Percentiles rank a stretch among this genome's conserved stretches.
phyloP scores from a whole-genome alignment of 1,284 basidiomycete species.

The Leccinum subfulvum region DNA sequence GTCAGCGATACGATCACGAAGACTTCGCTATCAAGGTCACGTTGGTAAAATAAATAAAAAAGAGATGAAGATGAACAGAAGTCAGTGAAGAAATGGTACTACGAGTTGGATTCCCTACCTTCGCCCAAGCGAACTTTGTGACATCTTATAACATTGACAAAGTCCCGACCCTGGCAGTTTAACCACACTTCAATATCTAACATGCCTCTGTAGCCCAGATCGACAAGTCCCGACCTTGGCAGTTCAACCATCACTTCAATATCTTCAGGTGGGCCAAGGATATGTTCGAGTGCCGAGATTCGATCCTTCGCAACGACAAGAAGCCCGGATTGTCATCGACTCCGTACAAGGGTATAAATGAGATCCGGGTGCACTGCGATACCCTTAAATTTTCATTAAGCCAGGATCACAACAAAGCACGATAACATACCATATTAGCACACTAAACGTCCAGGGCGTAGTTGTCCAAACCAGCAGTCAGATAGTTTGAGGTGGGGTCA shows the following conservation, averaged over 20 bases:
- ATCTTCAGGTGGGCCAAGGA: slow-evolving; percentile 46
- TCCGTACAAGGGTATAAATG: slow-evolving; percentile 63
- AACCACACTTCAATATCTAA: too few species aligned
- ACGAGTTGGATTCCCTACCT: too few species aligned
- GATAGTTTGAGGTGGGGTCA: too few species aligned
- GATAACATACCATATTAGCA: slow-evolving; percentile 80
- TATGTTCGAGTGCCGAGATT: slow-evolving; percentile 47
- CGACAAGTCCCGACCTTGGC: slow-evolving; percentile 63
- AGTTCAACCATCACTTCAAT: slow-evolving; percentile 49
- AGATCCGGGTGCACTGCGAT: slow-evolving; percentile 82
- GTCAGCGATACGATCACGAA: slow-evolving; percentile 80
- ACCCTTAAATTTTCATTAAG: slow-evolving; percentile 51
- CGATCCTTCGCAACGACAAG: slow-evolving; percentile 76
- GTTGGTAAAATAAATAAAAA: too few species aligned
- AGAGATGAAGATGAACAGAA: too few species aligned
- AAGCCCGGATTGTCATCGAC: slow-evolving; percentile 35
- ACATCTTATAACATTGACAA: too few species aligned
- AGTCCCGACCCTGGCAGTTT: too few species aligned
- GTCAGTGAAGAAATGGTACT: too few species aligned
- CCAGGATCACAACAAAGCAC: slow-evolving; percentile 4
- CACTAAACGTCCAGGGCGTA: slow-evolving; percentile 93
- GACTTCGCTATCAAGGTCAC: slow-evolving; percentile 55
- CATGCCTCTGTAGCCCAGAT: slow-evolving; percentile 60
- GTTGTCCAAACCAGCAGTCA: slow-evolving; percentile 93
- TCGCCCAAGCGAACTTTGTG: too few species aligned